Evolutionary conservation across 83 land plant genomes (phyloP), one percentile per base, ranked within the genome.

Genomic region (Larix sibirica): DNA sequence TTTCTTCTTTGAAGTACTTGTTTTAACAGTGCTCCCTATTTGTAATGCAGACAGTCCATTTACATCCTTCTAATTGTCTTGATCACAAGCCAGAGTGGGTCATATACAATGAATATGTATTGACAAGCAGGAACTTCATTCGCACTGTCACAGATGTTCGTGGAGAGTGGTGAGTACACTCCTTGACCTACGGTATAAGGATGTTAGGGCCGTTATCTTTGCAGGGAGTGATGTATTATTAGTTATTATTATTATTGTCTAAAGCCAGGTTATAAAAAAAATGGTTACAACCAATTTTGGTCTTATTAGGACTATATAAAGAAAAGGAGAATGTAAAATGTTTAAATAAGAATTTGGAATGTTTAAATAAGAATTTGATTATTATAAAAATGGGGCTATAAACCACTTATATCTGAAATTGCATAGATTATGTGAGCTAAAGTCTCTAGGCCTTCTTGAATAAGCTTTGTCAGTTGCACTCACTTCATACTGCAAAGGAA

Each of bases 11-110:
- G 16, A 28, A 4, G 4, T 78, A 40, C n/a, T 26, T 24, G 61
- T 76, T 23, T 71, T 7, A 54, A 77, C 38, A 24, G 23, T 82
- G 42, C 50, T 63, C 66, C 73, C 6, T 62, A 17, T 20, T 12
- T 58, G 74, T 79, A 40, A 31, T 84, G 83, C 83, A 97, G 98
- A 91, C 91, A 86, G 99, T 97, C 24, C 96, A 95, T 81, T 82
- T 97, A 75, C 98, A 97, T 91, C 98, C 98, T 4, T 97, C 98
- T 40, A 91, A 87, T 71, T 96, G 98, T 85, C 79, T 97, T 80
- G 98, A 97, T 79, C 98, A 92, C 85, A 97, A 96, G 83, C 98
- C 99, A 44, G 98, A 97, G 80, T 97, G 98, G 98, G 99, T 97
- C 12, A 97, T 97, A 36, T 97, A 96, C 84, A 96, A 97, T 82